These are phyloP conservation scores for Colletotrichum chlorophyti DNA, from an alignment of 2,329 filamentous ascomycete species.

Conservation along the genomic window DNA sequence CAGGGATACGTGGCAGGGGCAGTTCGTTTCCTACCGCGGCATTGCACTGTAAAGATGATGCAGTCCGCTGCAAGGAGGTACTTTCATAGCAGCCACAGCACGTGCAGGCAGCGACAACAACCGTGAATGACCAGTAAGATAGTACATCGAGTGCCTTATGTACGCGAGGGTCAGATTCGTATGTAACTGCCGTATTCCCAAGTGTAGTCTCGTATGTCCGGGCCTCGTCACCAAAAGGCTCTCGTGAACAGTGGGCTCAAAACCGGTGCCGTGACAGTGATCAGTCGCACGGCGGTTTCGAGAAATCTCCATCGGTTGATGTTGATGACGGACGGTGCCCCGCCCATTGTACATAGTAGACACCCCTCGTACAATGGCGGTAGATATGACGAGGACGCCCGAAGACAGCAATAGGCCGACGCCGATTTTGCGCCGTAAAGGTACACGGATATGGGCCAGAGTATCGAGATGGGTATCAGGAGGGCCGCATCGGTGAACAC, in stretches of 20 bases:
- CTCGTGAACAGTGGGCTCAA: constrained; percentile 26
- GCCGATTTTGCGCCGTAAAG: constrained; percentile 29
- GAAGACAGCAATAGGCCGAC: constrained; percentile 34
- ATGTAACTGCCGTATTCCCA: no score
- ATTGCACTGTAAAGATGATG: no score
- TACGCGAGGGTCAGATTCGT: no score
- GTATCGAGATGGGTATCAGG: constrained; percentile 35
- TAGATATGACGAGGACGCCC: constrained; percentile 36
- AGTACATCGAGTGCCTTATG: no score
- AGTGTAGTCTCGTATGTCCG: constrained; percentile 21
- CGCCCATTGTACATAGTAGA: constrained; percentile 32
- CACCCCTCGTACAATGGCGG: constrained; percentile 33
- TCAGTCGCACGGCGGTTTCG: constrained; percentile 33
- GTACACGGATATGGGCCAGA: constrained; percentile 31
- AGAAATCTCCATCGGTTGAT: constrained; percentile 32
- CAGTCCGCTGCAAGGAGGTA: no score
- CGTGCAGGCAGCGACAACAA: no score
- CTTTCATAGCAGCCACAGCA: no score
- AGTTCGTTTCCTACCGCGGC: no score
- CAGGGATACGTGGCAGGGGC: no score
- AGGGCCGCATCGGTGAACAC: constrained; percentile 34
- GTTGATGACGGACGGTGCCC: constrained; percentile 33
- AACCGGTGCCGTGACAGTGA: constrained; percentile 30
- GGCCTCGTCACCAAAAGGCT: constrained; percentile 29
- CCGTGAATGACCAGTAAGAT: no score